phyloP scores from a whole-genome alignment of 495 filamentous ascomycete genomes.

The Penicillium roqueforti region DNA sequence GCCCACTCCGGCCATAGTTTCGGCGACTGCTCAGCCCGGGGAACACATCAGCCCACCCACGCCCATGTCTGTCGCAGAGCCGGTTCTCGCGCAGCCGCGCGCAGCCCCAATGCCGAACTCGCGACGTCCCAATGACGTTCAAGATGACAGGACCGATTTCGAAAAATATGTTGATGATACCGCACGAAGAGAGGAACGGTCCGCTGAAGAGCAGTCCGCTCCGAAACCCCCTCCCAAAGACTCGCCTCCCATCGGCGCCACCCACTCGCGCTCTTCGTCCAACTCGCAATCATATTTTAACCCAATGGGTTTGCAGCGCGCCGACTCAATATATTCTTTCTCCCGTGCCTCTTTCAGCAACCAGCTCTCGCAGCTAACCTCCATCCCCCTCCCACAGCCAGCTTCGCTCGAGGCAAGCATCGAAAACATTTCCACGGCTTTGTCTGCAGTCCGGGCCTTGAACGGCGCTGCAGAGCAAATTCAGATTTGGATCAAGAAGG shows the following conservation, averaged over 20 bases:
- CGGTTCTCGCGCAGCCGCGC: constrained; percentile 23
- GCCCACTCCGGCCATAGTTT: constrained; percentile 11
- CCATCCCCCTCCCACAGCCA: constrained; percentile 80
- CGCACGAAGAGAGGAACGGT: constrained; percentile 33
- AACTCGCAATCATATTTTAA: constrained; percentile 52
- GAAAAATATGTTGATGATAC: constrained; percentile 46
- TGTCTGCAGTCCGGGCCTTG: constrained; percentile 70
- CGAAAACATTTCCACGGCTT: constrained; percentile 73
- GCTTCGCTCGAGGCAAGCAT: constrained; percentile 74
- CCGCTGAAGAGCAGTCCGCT: constrained; percentile 18
- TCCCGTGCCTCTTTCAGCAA: constrained; percentile 85
- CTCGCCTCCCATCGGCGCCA: constrained; percentile 21
- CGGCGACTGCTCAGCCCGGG: constrained; percentile 11
- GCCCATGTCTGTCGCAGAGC: constrained; percentile 35
- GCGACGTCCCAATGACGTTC: constrained; percentile 6
- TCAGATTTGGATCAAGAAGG: constrained; percentile 84
- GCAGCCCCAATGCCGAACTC: constrained; percentile 12
- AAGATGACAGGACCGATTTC: constrained; percentile 37
- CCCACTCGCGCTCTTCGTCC: constrained; percentile 37
- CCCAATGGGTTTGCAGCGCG: constrained; percentile 46
- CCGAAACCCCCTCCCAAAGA: constrained; percentile 43
- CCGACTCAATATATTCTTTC: constrained; percentile 82
- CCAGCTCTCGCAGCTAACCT: constrained; percentile 82
- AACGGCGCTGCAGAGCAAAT: constrained; percentile 85
- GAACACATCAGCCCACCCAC: constrained; percentile 13